A percentile compares a stretch with the other conserved stretches of the same genome.
Evolutionary conservation across 2,329 filamentous ascomycete genomes (phyloP).

Genomic region (Blastomyces silverae): DNA sequence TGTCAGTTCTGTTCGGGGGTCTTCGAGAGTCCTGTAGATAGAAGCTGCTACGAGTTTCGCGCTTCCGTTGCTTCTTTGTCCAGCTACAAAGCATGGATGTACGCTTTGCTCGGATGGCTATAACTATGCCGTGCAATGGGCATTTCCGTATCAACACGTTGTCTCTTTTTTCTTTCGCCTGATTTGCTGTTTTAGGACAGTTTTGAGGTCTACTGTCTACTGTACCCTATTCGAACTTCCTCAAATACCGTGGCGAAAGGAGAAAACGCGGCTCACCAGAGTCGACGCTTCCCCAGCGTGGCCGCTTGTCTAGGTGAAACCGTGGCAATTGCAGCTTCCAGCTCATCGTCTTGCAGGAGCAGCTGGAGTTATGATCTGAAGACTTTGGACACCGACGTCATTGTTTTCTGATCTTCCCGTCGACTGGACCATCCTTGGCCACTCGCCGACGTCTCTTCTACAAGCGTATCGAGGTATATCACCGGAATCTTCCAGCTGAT

Average conservation of each 20-base stretch:
- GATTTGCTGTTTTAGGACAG: conserved; percentile 3
- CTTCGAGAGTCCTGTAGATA: not conserved
- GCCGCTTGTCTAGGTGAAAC: not conserved
- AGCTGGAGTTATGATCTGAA: not conserved
- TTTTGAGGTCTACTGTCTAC: not conserved
- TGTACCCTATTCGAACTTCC: not conserved
- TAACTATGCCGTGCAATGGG: not conserved
- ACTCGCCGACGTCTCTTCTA: not conserved
- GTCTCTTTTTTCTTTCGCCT: not conserved
- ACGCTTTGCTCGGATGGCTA: not conserved
- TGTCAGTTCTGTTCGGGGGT: not conserved
- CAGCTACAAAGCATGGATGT: not conserved
- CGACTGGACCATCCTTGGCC: not conserved
- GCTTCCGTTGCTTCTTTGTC: conserved; percentile 9
- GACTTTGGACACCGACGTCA: not conserved
- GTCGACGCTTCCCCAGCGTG: conserved; percentile 4
- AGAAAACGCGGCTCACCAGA: not conserved
- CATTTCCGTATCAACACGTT: not conserved
- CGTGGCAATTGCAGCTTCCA: not conserved
- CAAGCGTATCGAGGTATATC: not conserved
- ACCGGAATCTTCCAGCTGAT: not conserved
- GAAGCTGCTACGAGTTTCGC: not conserved
- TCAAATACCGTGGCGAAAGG: not conserved
- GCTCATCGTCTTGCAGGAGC: not conserved
- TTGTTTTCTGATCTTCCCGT: not conserved